Evolutionary conservation across 2,329 filamentous ascomycete species (phyloP).

Genomic region (Scytalidium lignicola): DNA sequence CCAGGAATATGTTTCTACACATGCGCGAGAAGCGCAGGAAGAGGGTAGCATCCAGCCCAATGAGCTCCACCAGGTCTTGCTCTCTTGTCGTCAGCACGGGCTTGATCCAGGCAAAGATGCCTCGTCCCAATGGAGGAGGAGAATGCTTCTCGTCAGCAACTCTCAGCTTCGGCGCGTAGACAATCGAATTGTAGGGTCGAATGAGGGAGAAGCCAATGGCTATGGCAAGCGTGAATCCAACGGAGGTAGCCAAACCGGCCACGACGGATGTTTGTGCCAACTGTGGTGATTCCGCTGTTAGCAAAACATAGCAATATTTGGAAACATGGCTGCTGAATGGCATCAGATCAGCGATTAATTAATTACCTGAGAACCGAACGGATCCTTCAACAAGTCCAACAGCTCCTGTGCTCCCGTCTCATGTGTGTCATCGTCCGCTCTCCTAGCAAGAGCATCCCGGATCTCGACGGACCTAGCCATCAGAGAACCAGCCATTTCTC

Average conservation of each 20-base stretch:
- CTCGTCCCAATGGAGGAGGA: constrained; percentile 79
- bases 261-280: constrained; percentile 55
- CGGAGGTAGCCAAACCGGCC: constrained; percentile 73
- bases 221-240: constrained; percentile 69
- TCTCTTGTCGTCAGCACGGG: constrained; percentile 78
- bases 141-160: constrained; percentile 87
- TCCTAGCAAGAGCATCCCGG: neutral
- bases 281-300: constrained; percentile 9
- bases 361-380: constrained; percentile 19
- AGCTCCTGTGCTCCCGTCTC: constrained; percentile 18
- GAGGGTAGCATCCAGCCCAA: constrained; percentile 85
- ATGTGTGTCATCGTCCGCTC: neutral
- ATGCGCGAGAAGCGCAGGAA: constrained; percentile 87
- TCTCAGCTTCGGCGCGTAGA: constrained; percentile 92
- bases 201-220: constrained; percentile 81
- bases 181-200: constrained; percentile 83
- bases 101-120: constrained; percentile 80
- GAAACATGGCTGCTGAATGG: neutral
- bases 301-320: neutral
- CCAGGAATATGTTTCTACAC: constrained; percentile 84
- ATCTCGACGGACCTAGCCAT: neutral
- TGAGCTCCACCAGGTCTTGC: constrained; percentile 68
- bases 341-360: neutral
- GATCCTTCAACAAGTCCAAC: constrained; percentile 24
- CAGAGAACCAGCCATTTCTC: neutral